phyloP scores from a whole-genome alignment of 176 grass and related monocot genomes.

The maize (Zea mays) region Zm-B73-REFERENCE-NAM-5.0 NC_050099.1:96981001-96981500 shows the following conservation, averaged over 20 bases:
- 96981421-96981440: conserved; percentile 2
- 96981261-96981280: not conserved
- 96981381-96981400: conserved; percentile 25
- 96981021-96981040: not conserved
- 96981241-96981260: not conserved
- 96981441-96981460: conserved; percentile 5
- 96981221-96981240: not conserved
- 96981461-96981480: conserved; percentile 15
- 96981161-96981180: not conserved
- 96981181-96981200: not conserved
- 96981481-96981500: conserved; percentile 33
- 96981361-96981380: not conserved
- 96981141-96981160: not conserved
- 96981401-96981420: not conserved
- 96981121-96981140: not conserved
- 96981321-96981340: not conserved
- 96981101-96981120: not conserved
- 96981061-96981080: not conserved
- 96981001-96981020: not conserved
- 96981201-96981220: not conserved
- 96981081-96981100: not conserved
- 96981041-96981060: not conserved
- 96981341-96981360: not conserved
- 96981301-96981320: not conserved
- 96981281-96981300: conserved; percentile 4